Percentiles rank a stretch among this genome's conserved stretches.
phyloP scores from a whole-genome alignment of 73 alveolate species.

The Effrenium voratum region DNA sequence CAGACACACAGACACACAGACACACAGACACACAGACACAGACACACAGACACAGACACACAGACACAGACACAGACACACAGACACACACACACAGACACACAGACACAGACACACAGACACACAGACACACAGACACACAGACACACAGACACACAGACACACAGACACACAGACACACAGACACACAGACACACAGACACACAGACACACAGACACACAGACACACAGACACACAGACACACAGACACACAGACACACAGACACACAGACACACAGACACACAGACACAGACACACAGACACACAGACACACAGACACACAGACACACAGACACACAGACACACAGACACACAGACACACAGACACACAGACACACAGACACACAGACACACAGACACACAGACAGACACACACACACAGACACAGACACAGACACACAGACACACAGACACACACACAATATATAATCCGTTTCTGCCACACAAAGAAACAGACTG shows the following conservation, averaged over 20 bases:
- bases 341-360: neutral
- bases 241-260: conserved; percentile 7
- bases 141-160: neutral
- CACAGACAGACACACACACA: neutral
- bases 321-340: conserved; percentile 27
- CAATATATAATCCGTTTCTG: neutral
- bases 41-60: neutral
- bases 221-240: conserved; percentile 8
- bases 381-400: conserved; percentile 1
- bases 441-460: neutral
- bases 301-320: conserved; percentile 11
- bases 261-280: neutral
- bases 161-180: conserved; percentile 9
- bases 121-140: neutral
- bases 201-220: conserved; percentile 22
- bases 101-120: neutral
- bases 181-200: conserved; percentile 11
- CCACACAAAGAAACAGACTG: too few relatives aligned
- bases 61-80: neutral
- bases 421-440: conserved; percentile 13
- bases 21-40: neutral
- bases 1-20: neutral
- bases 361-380: conserved; percentile 16
- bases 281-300: conserved; percentile 5
- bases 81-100: neutral